Conservation (phyloP, 208 protist species). For the Wallacemonas sp. region DNA sequence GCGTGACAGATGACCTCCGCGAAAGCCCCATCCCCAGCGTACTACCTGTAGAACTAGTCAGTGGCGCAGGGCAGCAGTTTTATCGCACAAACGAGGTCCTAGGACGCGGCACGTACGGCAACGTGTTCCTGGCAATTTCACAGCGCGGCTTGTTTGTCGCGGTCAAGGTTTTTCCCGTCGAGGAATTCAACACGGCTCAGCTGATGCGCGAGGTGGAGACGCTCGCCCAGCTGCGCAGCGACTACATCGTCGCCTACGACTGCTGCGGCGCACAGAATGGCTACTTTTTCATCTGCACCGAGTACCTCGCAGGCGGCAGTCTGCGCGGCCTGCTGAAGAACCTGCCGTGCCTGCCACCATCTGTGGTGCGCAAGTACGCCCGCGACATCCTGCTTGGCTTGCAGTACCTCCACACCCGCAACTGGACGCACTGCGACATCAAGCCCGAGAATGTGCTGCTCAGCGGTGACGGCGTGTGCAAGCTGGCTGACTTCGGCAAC, state of each 20-base stretch:
- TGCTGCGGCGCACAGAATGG: constrained; percentile 59
- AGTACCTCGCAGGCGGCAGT: constrained; percentile 83
- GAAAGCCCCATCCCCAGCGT: neutral
- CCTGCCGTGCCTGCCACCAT: constrained; percentile 39
- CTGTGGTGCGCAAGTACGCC: constrained; percentile 53
- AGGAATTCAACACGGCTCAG: constrained; percentile 25
- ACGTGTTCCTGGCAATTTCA: constrained; percentile 68
- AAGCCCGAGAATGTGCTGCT: constrained; percentile 93
- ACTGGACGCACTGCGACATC: constrained; percentile 90
- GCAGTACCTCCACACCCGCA: constrained; percentile 77
- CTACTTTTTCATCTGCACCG: constrained; percentile 79
- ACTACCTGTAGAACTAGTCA: constrained; percentile 34
- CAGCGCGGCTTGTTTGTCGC: constrained; percentile 66
- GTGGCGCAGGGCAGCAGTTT: constrained; percentile 46
- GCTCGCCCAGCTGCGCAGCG: constrained; percentile 68
- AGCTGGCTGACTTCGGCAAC: constrained; percentile 90
- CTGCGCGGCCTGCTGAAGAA: constrained; percentile 63
- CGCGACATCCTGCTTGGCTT: constrained; percentile 75
- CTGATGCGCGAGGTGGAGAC: constrained; percentile 71
- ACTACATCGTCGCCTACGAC: constrained; percentile 97
- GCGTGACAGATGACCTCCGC: neutral
- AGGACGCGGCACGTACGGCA: constrained; percentile 60
- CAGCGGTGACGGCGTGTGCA: constrained; percentile 71
- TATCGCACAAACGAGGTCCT: constrained; percentile 49
- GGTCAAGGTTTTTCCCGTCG: constrained; percentile 61